Base-by-base conservation (phyloP, 352 stramenopile species). In the Thraustochytrium sp. region DNA sequence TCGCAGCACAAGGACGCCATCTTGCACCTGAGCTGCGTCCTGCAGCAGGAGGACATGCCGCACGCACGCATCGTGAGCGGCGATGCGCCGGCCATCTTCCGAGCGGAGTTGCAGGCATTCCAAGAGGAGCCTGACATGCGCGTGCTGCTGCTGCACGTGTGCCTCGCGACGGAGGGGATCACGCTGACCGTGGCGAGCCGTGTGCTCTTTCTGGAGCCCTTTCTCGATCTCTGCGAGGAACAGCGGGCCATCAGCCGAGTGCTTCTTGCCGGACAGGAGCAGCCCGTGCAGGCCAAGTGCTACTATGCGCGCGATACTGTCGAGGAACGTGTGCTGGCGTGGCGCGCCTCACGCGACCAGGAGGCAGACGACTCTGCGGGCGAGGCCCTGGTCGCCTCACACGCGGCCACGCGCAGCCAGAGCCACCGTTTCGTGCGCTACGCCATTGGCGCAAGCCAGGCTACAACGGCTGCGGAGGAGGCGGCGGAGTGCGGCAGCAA, bases 241-340 rank as follows among this genome's bases (percentile, higher is more conserved):
- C 26, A 72, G 78, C 89, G 91, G 82, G 89, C 89, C 9, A 91
- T 92, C 85, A 90, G 86, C 34, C 88, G 89, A 26, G 87, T 91
- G 44, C 89, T 93, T 78, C 86, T 89, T 34, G 90, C 92, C 31
- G 89, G 89, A 3, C 89, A 92, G 75, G 90, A 59, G 49, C 62
- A 40, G 3, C 23, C 46, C 3, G 59, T 77, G n/a, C n/a, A 40
- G 11, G 59, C 85, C 29, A 78, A 85, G 31, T 59, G 61, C 18
- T 75, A 86, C 36, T 49, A 85, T 56, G 36, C 83, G 29, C 48
- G 56, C 3, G 73, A 63, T 26, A 87, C 85, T 1, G 62, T 87
- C 8, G 85, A 87, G 49, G 76, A 82, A 8, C 40, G 82, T n/a
- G 83, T 86, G 36, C 61, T 86, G 72, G 54, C 37, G 8, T 84